Conservation (phyloP, 2,329 filamentous ascomycete genomes). For the Xylaria sp. region DNA sequence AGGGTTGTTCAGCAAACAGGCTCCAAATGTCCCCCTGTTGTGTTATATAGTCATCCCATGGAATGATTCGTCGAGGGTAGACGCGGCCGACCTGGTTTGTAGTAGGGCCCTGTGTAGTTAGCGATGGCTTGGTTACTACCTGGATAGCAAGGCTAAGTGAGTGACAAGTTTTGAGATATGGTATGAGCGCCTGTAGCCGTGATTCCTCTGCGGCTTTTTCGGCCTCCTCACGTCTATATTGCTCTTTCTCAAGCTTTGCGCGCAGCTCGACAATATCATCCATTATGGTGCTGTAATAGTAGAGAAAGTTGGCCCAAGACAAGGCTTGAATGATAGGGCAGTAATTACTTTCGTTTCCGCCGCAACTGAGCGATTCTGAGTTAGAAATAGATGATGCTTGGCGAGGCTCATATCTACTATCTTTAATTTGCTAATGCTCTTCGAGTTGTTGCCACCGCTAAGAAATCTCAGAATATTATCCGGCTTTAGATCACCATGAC, state of each 20-base stretch:
- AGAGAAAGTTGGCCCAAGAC: not conserved
- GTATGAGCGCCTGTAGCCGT: conserved; percentile 41
- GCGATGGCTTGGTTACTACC: conserved; percentile 49
- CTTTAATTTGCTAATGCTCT: conserved; percentile 11
- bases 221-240: too few species aligned
- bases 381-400: conserved; percentile 19
- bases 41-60: conserved; percentile 49
- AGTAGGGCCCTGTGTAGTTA: conserved; percentile 51
- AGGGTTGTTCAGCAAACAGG: conserved; percentile 42
- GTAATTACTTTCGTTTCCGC: not conserved
- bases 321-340: not conserved
- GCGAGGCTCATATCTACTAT: conserved; percentile 35
- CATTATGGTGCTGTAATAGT: too few species aligned
- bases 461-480: conserved; percentile 40
- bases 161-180: conserved; percentile 52
- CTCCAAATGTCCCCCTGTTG: conserved; percentile 51
- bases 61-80: conserved; percentile 52
- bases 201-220: too few species aligned
- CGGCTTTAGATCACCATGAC: conserved; percentile 37
- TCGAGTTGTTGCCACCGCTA: not conserved
- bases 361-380: not conserved
- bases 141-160: conserved; percentile 48
- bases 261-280: too few species aligned
- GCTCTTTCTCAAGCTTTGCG: too few species aligned
- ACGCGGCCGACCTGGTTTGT: conserved; percentile 51